Evolutionary conservation across 768 basidiomycete species (phyloP).

Genomic region (Tulasnella sp.): DNA sequence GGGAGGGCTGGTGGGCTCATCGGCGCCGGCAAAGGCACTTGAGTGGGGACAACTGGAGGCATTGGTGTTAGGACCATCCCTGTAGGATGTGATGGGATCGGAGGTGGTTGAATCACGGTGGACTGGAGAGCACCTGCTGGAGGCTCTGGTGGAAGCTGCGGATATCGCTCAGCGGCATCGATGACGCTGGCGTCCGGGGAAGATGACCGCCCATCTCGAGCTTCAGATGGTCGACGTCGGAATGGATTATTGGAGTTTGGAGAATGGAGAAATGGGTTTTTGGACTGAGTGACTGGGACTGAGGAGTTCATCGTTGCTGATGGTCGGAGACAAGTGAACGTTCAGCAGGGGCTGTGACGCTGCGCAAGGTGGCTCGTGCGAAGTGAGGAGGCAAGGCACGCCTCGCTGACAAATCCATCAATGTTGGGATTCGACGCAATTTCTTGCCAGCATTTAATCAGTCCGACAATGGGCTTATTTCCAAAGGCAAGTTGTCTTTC

Average conservation of each 20-base stretch:
- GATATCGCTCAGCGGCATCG: background rate
- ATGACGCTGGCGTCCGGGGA: background rate
- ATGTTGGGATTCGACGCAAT: background rate
- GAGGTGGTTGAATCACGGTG: background rate
- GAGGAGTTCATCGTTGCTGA: background rate
- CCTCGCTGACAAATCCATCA: background rate
- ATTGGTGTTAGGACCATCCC: background rate
- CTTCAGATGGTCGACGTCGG: background rate
- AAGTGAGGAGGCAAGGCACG: background rate
- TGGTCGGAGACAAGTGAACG: background rate
- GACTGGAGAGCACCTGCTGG: background rate
- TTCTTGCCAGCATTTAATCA: background rate
- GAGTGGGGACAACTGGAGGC: background rate
- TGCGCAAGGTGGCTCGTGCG: background rate
- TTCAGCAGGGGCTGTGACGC: background rate
- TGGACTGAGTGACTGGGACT: background rate
- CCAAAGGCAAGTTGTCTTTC: background rate
- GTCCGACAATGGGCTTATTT: background rate
- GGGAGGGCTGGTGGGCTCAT: background rate
- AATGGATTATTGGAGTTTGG: constrained; percentile 10
- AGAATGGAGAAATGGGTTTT: constrained; percentile 8
- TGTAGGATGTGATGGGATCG: background rate
- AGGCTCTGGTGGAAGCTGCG: background rate
- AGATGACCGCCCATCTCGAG: background rate
- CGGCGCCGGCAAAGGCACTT: background rate